Evolutionary conservation across 2,329 filamentous ascomycete genomes (phyloP), one percentile per base, ranked within the genome.

Genomic region (Orbilia javanica): DNA sequence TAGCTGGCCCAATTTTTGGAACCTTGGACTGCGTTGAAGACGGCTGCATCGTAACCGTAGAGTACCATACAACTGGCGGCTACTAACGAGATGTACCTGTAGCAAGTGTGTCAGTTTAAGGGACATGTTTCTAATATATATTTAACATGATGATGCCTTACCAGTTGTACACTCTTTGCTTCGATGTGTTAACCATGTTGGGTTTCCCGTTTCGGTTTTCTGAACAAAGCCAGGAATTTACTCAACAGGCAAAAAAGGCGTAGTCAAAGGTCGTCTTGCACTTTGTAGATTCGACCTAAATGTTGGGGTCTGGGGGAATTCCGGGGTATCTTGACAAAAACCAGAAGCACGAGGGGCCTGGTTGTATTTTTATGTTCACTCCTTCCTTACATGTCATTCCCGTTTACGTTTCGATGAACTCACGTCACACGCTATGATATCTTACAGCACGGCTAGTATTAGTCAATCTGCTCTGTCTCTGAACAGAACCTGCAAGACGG

Each of bases 51-150:
- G 82, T 92, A 92, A 72, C 91, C 91, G 82, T 92, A 92, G 52
- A 93, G 86, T 22, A 92, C 90, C 91, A 92, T 92, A 83, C 90
- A 92, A 83, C 90, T 89, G 81, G 91, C 90, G 71, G 90, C 90
- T 80, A 92, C 89, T 63, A 91, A 85, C 76, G 89, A 90, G 80
- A 91, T 89, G 85, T 90, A 92, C 89, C 89, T 88, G 65, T 50
- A 8, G 25, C 63, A 25, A 27, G 13, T 44, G 82, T 18, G 5
- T 44, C 1, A 62, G 73, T 34, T 36, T 13, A 20, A 18, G 27
- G 1, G 15, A 11, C n/a, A 52, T 31, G 44, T 44, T 42, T 18
- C 4, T 15, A 2, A 11, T 20, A 52, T 31, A 48, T 44, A 42
- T 18, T 6, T 15, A 2, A 20, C 44, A 25, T 39, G 31, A 55